phyloP scores from a whole-genome alignment of 441 rosid genomes.

The Brassica hybrid region DNA sequence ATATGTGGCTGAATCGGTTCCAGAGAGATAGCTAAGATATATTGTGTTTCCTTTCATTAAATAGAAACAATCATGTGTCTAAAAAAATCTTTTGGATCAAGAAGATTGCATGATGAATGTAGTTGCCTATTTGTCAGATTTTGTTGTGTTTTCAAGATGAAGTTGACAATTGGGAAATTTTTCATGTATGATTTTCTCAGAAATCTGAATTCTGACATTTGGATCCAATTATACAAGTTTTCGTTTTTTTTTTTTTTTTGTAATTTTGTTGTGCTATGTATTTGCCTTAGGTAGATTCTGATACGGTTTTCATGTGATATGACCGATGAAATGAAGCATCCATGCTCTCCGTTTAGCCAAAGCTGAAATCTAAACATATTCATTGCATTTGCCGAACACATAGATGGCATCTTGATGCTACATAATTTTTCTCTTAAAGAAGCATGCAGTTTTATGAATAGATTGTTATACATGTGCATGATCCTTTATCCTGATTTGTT shows the following conservation, averaged over 20 bases:
- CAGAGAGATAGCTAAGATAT: no score
- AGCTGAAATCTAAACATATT: slow-evolving; percentile 1
- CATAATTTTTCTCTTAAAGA: neutral
- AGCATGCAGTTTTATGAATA: neutral
- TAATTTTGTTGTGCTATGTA: neutral
- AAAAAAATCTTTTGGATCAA: slow-evolving; percentile 9
- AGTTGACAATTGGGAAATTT: neutral
- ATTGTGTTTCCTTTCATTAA: neutral
- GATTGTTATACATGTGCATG: neutral
- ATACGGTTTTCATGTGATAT: slow-evolving; percentile 14
- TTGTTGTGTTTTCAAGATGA: slow-evolving; percentile 1
- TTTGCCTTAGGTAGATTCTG: slow-evolving; percentile 3
- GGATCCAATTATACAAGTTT: neutral
- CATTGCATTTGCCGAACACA: slow-evolving; percentile 4
- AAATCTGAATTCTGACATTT: neutral
- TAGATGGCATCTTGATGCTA: neutral
- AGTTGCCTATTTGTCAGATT: slow-evolving; percentile 6
- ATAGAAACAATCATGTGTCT: no score
- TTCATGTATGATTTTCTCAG: no score
- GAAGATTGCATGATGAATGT: neutral
- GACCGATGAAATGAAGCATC: slow-evolving; percentile 1
- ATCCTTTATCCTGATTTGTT: slow-evolving; percentile 22
- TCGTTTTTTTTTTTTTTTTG: neutral
- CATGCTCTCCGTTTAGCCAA: slow-evolving; percentile 3
- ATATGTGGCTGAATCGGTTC: no score